Conservation (phyloP, 2,329 filamentous ascomycete species). For the Fusarium siculi region DNA sequence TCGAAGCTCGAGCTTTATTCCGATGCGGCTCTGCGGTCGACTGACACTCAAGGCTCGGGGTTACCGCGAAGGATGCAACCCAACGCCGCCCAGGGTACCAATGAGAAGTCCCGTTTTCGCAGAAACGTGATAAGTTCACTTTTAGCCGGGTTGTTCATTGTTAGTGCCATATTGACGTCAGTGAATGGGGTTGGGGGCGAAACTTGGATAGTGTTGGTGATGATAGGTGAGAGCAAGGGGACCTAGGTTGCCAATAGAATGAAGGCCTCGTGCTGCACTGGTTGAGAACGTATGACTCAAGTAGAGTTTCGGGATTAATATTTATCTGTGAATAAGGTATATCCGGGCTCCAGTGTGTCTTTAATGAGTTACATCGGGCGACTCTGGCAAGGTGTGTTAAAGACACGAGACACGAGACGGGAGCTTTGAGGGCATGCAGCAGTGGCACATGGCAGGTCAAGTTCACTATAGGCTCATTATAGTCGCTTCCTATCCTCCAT, state of each 20-base stretch:
- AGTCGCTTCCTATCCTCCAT: neutral
- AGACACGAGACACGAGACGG: neutral
- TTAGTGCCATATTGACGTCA: neutral
- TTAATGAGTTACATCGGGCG: neutral
- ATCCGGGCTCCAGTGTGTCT: neutral
- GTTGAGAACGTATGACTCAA: neutral
- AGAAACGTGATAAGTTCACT: neutral
- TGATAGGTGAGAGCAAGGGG: neutral
- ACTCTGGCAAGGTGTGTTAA: neutral
- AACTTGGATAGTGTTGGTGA: neutral
- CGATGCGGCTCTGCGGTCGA: conserved; percentile 12
- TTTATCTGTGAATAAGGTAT: neutral
- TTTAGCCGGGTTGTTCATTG: neutral
- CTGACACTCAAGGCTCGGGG: neutral
- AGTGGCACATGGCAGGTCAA: neutral
- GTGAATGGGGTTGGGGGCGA: neutral
- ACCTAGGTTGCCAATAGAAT: neutral
- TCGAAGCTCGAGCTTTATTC: conserved; percentile 7
- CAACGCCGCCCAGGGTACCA: neutral
- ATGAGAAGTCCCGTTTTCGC: neutral
- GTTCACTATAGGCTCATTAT: neutral
- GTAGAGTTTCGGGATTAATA: neutral
- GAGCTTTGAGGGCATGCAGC: neutral
- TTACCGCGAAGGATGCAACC: neutral
- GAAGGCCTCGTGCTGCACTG: neutral